Base-by-base conservation (phyloP, 305 asterid species). In the Fraxinus sp. region DNA sequence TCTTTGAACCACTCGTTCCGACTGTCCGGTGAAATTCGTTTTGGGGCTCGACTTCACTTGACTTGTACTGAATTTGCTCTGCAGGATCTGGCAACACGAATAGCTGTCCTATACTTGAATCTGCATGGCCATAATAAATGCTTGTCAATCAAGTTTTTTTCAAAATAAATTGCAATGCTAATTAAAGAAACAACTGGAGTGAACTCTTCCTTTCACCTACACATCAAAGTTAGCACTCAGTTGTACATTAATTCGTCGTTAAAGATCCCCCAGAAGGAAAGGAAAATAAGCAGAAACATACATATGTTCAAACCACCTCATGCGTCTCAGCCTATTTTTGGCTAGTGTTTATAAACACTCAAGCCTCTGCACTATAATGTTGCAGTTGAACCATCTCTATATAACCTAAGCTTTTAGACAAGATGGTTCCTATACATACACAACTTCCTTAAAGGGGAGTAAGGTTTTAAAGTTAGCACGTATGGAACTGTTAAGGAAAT, bases 91-190 rank as follows among this genome's bases (percentile, higher is more conserved):
- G 86, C 32, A 57, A 75, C 24, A 86, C 73, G 83, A 79, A 79
- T 35, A 84, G 77, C 84, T 84, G 86, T 74, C 86, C 83, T 46
- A 86, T 41, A 79, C 83, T 83, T 30, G 90, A 77, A 64, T 86
- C 94, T 87, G 89, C 88, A 85, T 66, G 26, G 68, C 70, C 83
- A 62, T 76, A 59, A 13, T n/a, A 32, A 77, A 68, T 18, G 6
- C 37, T 8, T 22, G 13, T 26, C 26, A 33, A 35, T 75, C 79
- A 49, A 57, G 28, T 52, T 52, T 52, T 24, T 24, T 64, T 9
- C 2, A 7, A 64, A 64, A 20, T 64, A 24, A 24, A 64, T 7
- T 62, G 71, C 33, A 22, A 6, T 18, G 70, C 70, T 59, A 18
- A 64, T 22, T 22, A 24, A 64, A 64, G 72, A 64, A 64, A 64